Base-by-base conservation (phyloP, 2,329 filamentous ascomycete genomes). In the Lecanosticta acicola region DNA sequence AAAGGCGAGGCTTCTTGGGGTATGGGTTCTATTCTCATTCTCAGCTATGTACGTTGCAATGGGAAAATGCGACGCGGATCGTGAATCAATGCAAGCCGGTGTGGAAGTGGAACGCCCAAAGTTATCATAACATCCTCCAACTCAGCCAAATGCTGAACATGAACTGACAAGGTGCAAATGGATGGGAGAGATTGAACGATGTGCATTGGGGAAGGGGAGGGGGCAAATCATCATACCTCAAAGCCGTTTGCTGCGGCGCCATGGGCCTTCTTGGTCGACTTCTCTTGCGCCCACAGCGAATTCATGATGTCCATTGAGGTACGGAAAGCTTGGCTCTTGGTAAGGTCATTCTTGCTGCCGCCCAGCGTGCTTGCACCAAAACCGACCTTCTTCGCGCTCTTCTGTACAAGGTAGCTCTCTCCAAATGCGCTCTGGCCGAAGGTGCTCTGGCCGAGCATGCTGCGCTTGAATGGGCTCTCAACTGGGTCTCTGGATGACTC, bases 301-400 rank as follows among this genome's bases (percentile, higher is more conserved):
- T 94, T 91, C 88, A 95, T 96, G 65, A 96, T 73, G 71, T 96
- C 93, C 69, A 97, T 94, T 61, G 86, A 90, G 16, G 85, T 95
- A 16, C 82, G 79, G 67, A 95, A 91, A 1, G 84, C 83, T 54
- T 80, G 79, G 35, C 59, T 63, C 48, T 58, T 58, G 18, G 54
- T 51, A 4, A 62, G 42, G 14, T 50, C 47, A 19, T 48, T 26
- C 43, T 45, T 49, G 32, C 32, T 40, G 18, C 16, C 37, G 2
- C 24, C 48, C 20, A 57, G 34, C 1, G 45, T 51, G 38, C 47
- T 56, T 9, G 43, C 45, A 32, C 50, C 53, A 24, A 56, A 53
- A 29, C 46, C 53, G 17, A 49, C 47, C 45, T 61, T 61, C 54
- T 60, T 62, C 20, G 59, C 60, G 44, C 59, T 62, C 54, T 63